Evolutionary conservation across 73 alveolate species (phyloP).

Genomic region (Diophrys appendiculata): DNA sequence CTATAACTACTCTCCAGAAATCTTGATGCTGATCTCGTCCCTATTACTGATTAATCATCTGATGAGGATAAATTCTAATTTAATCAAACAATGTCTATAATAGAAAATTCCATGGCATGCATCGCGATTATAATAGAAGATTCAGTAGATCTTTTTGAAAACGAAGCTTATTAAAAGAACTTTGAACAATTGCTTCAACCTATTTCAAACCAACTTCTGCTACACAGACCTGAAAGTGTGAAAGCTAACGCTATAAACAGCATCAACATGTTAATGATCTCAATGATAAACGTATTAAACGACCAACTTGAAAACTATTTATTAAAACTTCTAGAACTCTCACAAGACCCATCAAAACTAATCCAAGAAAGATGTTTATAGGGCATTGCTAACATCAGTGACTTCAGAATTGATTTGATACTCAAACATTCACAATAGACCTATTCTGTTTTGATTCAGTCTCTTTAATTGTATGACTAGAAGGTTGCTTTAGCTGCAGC

Average conservation of each 20-base stretch:
- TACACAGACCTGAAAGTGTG: background rate
- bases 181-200: slow-evolving; percentile 2
- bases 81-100: no score
- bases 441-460: slow-evolving; percentile 34
- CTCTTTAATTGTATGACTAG: slow-evolving; percentile 49
- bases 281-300: background rate
- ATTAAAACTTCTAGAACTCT: slow-evolving; percentile 17
- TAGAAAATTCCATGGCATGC: slow-evolving; percentile 36
- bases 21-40: no score
- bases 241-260: slow-evolving; percentile 12
- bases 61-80: no score
- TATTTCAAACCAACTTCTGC: background rate
- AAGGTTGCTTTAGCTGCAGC: slow-evolving; percentile 67
- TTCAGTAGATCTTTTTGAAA: slow-evolving; percentile 27
- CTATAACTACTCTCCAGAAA: no score
- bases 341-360: slow-evolving; percentile 17
- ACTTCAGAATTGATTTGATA: slow-evolving; percentile 27
- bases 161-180: slow-evolving; percentile 9
- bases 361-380: slow-evolving; percentile 42
- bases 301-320: slow-evolving; percentile 8
- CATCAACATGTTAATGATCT: slow-evolving; percentile 13
- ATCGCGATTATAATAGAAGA: slow-evolving; percentile 46
- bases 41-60: no score
- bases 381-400: slow-evolving; percentile 47
- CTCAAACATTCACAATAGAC: slow-evolving; percentile 11